Base-by-base conservation (phyloP, 148 eudicot species). In the Camellia sinensis region DNA sequence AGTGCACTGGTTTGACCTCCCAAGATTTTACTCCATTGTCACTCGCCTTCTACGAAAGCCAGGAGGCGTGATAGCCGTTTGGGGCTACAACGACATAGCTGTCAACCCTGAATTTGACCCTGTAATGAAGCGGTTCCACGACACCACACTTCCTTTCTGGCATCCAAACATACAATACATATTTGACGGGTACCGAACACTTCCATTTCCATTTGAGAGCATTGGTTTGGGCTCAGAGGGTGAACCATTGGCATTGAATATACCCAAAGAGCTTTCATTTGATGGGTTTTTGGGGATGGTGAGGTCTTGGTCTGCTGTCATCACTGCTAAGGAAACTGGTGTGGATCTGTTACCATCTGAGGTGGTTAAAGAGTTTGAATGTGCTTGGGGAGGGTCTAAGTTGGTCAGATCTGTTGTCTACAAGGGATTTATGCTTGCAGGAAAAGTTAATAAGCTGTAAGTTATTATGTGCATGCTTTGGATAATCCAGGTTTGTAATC, bases 1-100 rank as follows among this genome's bases (percentile, higher is more conserved):
- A 7, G 81, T 88, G 21, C 89, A 90, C 85, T 90, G 89, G 88
- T 90, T 88, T 75, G 87, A 90, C 82, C 88, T 83, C 12, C 82
- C 81, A 9, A 81, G 67, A 7, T 86, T 90, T 69, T 90, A 90
- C 85, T 61, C 74, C 0, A 40, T 45, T 0, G 87, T 72, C 5
- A 72, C n/a, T 62, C 81, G 82, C 45, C 46, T 89, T 7, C 82
- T 89, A 10, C 80, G 63, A 57, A 88, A 86, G 69, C 88, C 89
- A 2, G 83, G 82, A 5, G 92, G 92, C 17, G 19, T 88, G 18
- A 43, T 90, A 7, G 92, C 91, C 0, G 88, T 84, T 7, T 90
- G 91, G 92, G 79, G 89, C 71, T 90, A 89, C 71, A 80, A 86
- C 3, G 61, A 72, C 41, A 61, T 82, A 3, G 15, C 37, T 0